Evolutionary conservation across 2,329 filamentous ascomycete genomes (phyloP), one percentile per base, ranked within the genome.

Genomic region (Xylaria sp.): DNA sequence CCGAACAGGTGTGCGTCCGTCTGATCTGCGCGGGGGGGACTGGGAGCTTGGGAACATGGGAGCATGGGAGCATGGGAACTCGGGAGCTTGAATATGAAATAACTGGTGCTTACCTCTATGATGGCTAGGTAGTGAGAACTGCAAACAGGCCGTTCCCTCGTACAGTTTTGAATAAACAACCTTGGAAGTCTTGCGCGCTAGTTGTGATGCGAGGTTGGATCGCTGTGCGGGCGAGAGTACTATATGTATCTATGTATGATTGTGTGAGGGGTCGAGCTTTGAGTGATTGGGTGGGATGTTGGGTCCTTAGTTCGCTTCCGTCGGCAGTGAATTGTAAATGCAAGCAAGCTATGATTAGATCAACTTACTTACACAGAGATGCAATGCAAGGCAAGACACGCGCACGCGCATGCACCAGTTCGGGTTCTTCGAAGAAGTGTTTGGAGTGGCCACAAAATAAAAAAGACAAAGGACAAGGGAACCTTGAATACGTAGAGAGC

Each of bases 11-110:
- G 52, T 60, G 53, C 13, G 58, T 57, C 53, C 69, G 66, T 69
- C 67, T 76, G 75, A 76, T 77, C 72, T 74, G 67, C 74, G 66
- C 61, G 69, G 65, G 70, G 70, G 66, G 25, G 28, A n/a, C n/a
- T n/a, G 39, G 59, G 43, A 65, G 48, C 15, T 32, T 4, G 30
- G 28, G 30, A 32, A 8, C 30, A 4, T 4, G 30, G 30, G 30
- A 32, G 30, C 30, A 8, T 32, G 30, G 30, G 30, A 4, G n/a
- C n/a, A n/a, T n/a, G n/a, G 8, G 30, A 15, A 12, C 45, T 8
- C 8, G 18, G 10, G 30, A 55, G 52, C 52, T 55, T 36, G 52
- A 36, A 55, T 55, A 55, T 20, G 65, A 65, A 72, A 64, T 52
- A 58, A 52, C 41, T 46, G 61, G 64, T 61, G 59, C 69, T 68